Evolutionary conservation across 257 asterid species (phyloP).

Genomic region (Przewalskia tangutica): DNA sequence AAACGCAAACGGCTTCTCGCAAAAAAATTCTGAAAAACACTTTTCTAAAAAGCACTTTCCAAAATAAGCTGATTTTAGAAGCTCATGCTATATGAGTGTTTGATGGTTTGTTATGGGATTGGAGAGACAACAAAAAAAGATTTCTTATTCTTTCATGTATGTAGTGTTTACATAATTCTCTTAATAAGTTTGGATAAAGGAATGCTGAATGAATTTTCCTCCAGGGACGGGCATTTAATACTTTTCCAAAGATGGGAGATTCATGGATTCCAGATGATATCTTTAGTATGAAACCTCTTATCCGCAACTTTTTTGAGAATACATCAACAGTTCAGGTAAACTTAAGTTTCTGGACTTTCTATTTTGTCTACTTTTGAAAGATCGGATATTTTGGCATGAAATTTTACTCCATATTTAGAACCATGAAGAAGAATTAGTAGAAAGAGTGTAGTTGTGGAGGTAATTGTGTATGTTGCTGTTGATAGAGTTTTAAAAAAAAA

Average conservation of each 20-base stretch:
- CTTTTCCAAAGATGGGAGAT: slow-evolving; percentile 96
- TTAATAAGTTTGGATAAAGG: too few relatives aligned
- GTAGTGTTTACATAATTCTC: too few relatives aligned
- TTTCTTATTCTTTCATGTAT: neutral
- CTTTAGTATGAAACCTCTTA: slow-evolving; percentile 59
- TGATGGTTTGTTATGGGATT: neutral
- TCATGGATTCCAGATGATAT: slow-evolving; percentile 79
- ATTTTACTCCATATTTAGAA: neutral
- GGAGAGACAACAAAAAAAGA: neutral
- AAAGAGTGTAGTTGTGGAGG: neutral
- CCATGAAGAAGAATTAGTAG: neutral
- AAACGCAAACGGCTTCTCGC: too few relatives aligned
- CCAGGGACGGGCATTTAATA: slow-evolving; percentile 92
- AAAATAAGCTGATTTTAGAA: too few relatives aligned
- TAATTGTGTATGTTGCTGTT: neutral
- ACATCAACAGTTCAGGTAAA: slow-evolving; percentile 87
- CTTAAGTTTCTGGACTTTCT: neutral
- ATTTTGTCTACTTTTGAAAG: neutral
- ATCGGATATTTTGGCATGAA: neutral
- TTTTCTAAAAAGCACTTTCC: too few relatives aligned
- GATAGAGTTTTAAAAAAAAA: neutral
- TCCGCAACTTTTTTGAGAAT: slow-evolving; percentile 85
- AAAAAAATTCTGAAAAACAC: too few relatives aligned
- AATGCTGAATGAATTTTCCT: slow-evolving; percentile 5
- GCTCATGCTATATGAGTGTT: neutral